These are phyloP conservation scores for Pholiota molesta DNA, from an alignment of 768 basidiomycete genomes.

Conservation along the genomic window DNA sequence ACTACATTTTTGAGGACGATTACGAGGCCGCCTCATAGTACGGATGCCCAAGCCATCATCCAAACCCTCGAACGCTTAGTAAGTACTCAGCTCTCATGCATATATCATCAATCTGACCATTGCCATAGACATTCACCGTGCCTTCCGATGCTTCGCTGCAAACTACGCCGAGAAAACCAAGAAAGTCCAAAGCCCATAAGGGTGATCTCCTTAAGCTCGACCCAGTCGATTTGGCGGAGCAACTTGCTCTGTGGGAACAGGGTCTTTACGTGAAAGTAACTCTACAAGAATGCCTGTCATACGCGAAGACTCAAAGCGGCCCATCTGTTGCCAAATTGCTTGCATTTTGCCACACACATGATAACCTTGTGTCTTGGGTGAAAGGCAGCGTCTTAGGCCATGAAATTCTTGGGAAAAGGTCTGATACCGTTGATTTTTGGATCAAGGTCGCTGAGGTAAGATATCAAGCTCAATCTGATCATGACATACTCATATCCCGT, in stretches of 20 bases:
- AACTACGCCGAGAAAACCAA: constrained; percentile 36
- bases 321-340: constrained; percentile 44
- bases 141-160: constrained; percentile 27
- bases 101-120: constrained; percentile 11
- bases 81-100: constrained; percentile 22
- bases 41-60: constrained; percentile 51
- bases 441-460: constrained; percentile 78
- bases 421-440: constrained; percentile 71
- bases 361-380: constrained; percentile 69
- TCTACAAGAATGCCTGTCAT: constrained; percentile 74
- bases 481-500: neutral
- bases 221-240: constrained; percentile 73
- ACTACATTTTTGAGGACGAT: constrained; percentile 56
- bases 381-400: constrained; percentile 60
- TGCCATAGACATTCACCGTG: constrained; percentile 43
- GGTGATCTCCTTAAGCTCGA: constrained; percentile 69
- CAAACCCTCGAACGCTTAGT: constrained; percentile 60
- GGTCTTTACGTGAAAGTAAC: constrained; percentile 70
- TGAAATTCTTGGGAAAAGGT: constrained; percentile 53
- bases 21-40: constrained; percentile 42
- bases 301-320: constrained; percentile 47
- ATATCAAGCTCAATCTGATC: constrained; percentile 7
- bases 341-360: constrained; percentile 63
- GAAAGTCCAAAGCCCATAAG: constrained; percentile 53
- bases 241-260: constrained; percentile 78